Percentiles rank a stretch among this genome's conserved stretches.
Conservation (phyloP, 129 eudicot species). For the Artemisia annua region DNA sequence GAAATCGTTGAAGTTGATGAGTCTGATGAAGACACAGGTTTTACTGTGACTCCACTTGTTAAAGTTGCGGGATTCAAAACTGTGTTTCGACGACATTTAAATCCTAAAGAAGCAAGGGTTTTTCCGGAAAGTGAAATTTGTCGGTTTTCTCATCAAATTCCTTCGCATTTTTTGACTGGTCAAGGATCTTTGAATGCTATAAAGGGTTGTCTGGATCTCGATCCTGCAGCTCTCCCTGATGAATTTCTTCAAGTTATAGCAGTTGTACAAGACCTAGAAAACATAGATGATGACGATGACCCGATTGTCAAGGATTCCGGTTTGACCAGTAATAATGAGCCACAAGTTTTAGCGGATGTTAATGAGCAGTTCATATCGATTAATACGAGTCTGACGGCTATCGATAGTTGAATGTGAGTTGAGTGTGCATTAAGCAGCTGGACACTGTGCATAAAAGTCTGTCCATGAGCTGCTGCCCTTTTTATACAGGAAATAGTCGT, state of each 20-base stretch:
- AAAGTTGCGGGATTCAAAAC: conserved; percentile 90
- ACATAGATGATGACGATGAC: conserved; percentile 26
- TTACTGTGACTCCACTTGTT: conserved; percentile 59
- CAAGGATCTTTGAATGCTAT: conserved; percentile 50
- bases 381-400: no score
- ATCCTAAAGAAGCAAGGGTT: conserved; percentile 42
- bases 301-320: background rate
- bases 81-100: conserved; percentile 65
- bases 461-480: conserved; percentile 8
- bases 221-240: conserved; percentile 74
- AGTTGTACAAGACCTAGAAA: conserved; percentile 42
- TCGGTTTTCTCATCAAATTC: conserved; percentile 83
- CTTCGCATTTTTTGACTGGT: conserved; percentile 57
- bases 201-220: conserved; percentile 72
- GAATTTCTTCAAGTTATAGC: conserved; percentile 58
- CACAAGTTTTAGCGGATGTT: conserved; percentile 30
- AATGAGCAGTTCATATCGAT: conserved; percentile 5
- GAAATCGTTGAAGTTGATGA: conserved; percentile 68
- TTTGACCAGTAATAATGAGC: conserved; percentile 3
- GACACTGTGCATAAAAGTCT: conserved; percentile 44
- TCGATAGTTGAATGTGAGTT: background rate
- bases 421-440: conserved; percentile 37
- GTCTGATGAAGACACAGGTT: conserved; percentile 62
- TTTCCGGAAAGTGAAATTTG: conserved; percentile 71
- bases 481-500: conserved; percentile 35